Evolutionary conservation across 768 basidiomycete species (phyloP).

Genomic region (Bullera alba): DNA sequence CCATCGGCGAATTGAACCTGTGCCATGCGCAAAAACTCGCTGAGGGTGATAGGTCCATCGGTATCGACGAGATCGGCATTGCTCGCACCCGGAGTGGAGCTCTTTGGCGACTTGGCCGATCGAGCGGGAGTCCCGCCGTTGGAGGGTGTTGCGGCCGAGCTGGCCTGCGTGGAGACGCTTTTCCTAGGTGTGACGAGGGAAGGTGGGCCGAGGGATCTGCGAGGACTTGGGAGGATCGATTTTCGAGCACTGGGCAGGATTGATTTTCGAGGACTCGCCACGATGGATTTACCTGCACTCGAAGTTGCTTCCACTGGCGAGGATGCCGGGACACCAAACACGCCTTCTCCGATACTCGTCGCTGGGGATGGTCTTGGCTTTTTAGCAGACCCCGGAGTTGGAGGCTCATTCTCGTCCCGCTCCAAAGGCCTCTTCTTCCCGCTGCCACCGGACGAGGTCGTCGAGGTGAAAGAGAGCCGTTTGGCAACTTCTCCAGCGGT

Average conservation of each 20-base stretch:
- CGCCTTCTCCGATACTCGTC: slow-evolving; percentile 15
- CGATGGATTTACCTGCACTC: slow-evolving; percentile 2
- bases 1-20: slow-evolving; percentile 45
- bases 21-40: slow-evolving; percentile 45
- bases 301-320: background rate
- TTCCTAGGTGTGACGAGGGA: background rate
- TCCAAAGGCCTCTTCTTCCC: slow-evolving; percentile 17
- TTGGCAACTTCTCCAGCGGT: slow-evolving; percentile 43
- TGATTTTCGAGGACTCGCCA: background rate
- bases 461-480: slow-evolving; percentile 35
- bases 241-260: background rate
- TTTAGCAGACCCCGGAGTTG: slow-evolving; percentile 2
- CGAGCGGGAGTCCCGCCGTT: too few relatives aligned
- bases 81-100: slow-evolving; percentile 5
- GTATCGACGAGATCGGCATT: slow-evolving; percentile 21
- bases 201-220: background rate
- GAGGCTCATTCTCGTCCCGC: slow-evolving; percentile 1
- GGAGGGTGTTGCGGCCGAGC: background rate
- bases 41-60: slow-evolving; percentile 31
- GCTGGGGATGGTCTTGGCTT: background rate
- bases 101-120: background rate
- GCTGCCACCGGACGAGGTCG: slow-evolving; percentile 10
- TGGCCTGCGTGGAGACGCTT: background rate
- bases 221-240: background rate
- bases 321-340: slow-evolving; percentile 1